These are phyloP conservation scores for Exophiala aquamarina DNA, from an alignment of 2,329 filamentous ascomycete species.

Conservation along the genomic window DNA sequence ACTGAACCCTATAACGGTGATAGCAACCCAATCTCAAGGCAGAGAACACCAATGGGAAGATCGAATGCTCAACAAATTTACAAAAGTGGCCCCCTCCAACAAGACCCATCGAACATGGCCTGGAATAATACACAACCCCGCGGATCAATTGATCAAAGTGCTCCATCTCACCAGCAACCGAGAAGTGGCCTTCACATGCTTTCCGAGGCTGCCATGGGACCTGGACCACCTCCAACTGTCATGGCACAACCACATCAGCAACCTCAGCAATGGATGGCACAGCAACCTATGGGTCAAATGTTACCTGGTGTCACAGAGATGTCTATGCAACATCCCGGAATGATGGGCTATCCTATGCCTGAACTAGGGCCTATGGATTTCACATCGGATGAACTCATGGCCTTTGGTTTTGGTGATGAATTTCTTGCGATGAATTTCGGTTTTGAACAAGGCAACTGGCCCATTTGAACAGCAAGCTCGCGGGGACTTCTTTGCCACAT, in stretches of 20 bases:
- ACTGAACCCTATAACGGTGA: slow-evolving; percentile 23
- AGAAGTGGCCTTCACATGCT: slow-evolving; percentile 29
- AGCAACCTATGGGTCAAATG: slow-evolving; percentile 21
- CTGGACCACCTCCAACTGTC: slow-evolving; percentile 13
- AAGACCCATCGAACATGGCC: slow-evolving; percentile 17
- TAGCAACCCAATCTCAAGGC: slow-evolving; percentile 16
- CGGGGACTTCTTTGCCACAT: too few species aligned
- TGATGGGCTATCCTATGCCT: slow-evolving; percentile 25
- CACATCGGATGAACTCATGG: slow-evolving; percentile 29
- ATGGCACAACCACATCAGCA: slow-evolving; percentile 12
- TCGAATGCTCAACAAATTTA: slow-evolving; percentile 9
- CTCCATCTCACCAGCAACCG: slow-evolving; percentile 16
- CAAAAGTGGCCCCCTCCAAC: slow-evolving; percentile 16
- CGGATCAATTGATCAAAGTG: slow-evolving; percentile 10
- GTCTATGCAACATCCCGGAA: slow-evolving; percentile 15
- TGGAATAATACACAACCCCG: slow-evolving; percentile 20
- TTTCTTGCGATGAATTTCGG: slow-evolving; percentile 31
- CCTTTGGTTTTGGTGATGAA: slow-evolving; percentile 29
- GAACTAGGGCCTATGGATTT: slow-evolving; percentile 26
- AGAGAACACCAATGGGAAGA: slow-evolving; percentile 18
- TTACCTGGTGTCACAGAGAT: slow-evolving; percentile 22
- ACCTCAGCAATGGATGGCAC: slow-evolving; percentile 21
- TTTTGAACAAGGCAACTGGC: slow-evolving; percentile 25
- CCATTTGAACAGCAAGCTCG: slow-evolving; percentile 2
- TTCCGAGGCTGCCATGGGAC: slow-evolving; percentile 30